These are phyloP conservation scores for Cryptococcus depauperatus DNA, from an alignment of 1,284 basidiomycete species.

Conservation along the genomic window DNA sequence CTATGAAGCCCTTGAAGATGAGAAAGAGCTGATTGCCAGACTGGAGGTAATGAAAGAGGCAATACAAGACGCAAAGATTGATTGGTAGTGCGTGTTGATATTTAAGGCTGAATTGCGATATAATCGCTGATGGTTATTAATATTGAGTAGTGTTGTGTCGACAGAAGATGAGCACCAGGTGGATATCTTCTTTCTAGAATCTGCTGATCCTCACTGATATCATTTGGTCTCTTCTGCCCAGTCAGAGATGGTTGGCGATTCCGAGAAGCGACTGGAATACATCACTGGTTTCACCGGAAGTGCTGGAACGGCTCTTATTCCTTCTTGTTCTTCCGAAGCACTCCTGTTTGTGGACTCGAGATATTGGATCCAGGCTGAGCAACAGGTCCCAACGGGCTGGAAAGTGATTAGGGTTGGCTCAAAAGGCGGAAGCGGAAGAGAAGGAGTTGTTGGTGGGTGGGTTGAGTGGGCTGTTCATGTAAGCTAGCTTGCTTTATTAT, in stretches of 20 bases:
- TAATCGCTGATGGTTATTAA: slow-evolving; percentile 1
- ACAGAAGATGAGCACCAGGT: slow-evolving; percentile 75
- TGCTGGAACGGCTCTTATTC: slow-evolving; percentile 73
- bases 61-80: slow-evolving; percentile 65
- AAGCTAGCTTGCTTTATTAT: slow-evolving; percentile 4
- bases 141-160: slow-evolving; percentile 55
- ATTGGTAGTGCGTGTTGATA: slow-evolving; percentile 66
- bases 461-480: slow-evolving; percentile 64
- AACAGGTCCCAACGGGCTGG: slow-evolving; percentile 73
- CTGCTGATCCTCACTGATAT: too few relatives aligned
- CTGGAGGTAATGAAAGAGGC: slow-evolving; percentile 59
- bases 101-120: too few relatives aligned
- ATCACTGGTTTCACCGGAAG: slow-evolving; percentile 82
- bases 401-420: slow-evolving; percentile 60
- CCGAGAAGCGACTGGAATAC: slow-evolving; percentile 74
- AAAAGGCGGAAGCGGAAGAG: slow-evolving; percentile 45
- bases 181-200: background rate
- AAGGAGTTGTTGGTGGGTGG: slow-evolving; percentile 54
- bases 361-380: slow-evolving; percentile 77
- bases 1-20: slow-evolving; percentile 1
- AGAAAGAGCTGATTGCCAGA: slow-evolving; percentile 45
- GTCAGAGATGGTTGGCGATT: slow-evolving; percentile 73
- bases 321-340: slow-evolving; percentile 53
- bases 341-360: slow-evolving; percentile 73
- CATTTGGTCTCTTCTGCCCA: slow-evolving; percentile 1